Evolutionary conservation across 352 stramenopile species (phyloP), one percentile per base, ranked within the genome.

Genomic region (Pythium rhizo-oryzae): DNA sequence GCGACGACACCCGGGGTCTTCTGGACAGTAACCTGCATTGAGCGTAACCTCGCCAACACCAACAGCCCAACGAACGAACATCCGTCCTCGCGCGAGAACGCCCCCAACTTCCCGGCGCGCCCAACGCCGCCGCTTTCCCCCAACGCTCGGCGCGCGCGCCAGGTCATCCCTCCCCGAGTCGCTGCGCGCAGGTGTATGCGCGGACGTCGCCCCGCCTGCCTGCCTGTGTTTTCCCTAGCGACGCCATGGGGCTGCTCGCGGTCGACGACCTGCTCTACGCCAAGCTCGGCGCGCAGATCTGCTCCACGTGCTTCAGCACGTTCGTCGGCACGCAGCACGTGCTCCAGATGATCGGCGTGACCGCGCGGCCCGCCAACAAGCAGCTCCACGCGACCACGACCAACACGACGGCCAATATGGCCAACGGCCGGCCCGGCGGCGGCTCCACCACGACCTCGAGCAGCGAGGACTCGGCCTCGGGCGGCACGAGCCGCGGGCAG

Each of bases 261-360:
- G 9, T 56, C 58, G 44, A 65, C 28, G 65, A 76, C 54, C 58
- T 89, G 41, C 61, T 90, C 59, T 84, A 87, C 63, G 78, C 71
- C 43, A 91, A 93, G 62, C 72, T 93, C 49, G 72, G 77, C 24
- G 80, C 85, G 59, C 85, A 93, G 76, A 66, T 90, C 49, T 78
- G 81, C 50, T 93, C 85, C 43, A 85, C 83, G 56, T 76, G 79
- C 61, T 79, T 89, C 65, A 91, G 78, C 64, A 80, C 78, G 46
- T 90, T 91, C 70, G 78, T 93, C 13, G 83, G 81, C 54, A 73
- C 78, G 44, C 81, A 84, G 39, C 85, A 93, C 65, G 41, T 87
- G 23, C 65, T 90, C 39, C 82, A 90, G 59, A 78, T 87, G 53
- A 46, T 61, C 53, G 70, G 70, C n/a, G 62, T 65, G 56, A 37